A percentile compares a stretch with the other conserved stretches of the same genome.
Conservation (phyloP, 495 filamentous ascomycete genomes). For the Neurospora sp. region DNA sequence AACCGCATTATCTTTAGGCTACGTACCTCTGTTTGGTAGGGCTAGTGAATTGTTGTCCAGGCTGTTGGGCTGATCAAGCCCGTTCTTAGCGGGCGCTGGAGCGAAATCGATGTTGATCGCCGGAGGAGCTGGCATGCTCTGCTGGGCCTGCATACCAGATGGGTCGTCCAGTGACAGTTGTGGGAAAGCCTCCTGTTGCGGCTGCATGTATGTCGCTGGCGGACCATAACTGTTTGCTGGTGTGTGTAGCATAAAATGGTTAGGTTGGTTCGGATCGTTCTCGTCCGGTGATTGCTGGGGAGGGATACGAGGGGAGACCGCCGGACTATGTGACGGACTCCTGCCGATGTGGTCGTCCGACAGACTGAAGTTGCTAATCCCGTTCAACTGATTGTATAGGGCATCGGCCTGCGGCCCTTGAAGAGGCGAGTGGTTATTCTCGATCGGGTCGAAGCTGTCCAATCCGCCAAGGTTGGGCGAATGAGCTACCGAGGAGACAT, state of each 20-base stretch:
- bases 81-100: constrained; percentile 56
- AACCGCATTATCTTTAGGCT: not conserved
- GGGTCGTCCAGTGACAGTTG: constrained; percentile 34
- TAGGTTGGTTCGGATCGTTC: constrained; percentile 32
- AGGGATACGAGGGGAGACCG: constrained; percentile 70
- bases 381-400: constrained; percentile 67
- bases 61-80: constrained; percentile 60
- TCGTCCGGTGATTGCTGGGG: constrained; percentile 53
- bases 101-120: constrained; percentile 93
- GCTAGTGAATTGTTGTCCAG: constrained; percentile 70
- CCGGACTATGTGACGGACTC: constrained; percentile 76
- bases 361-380: constrained; percentile 71
- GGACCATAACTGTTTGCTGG: constrained; percentile 37
- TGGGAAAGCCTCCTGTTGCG: constrained; percentile 48
- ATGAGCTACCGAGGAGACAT: constrained; percentile 65
- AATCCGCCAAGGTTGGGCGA: constrained; percentile 73
- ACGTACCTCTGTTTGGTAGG: constrained; percentile 75
- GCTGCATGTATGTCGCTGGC: constrained; percentile 47
- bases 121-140: constrained; percentile 68
- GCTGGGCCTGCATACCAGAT: constrained; percentile 43
- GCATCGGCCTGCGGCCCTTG: constrained; percentile 61
- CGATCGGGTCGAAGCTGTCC: constrained; percentile 66
- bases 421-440: constrained; percentile 71
- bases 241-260: constrained; percentile 40
- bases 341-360: constrained; percentile 57